Evolutionary conservation across 2,329 filamentous ascomycete genomes (phyloP).

Genomic region (Aspergillus ochraceoroseus): DNA sequence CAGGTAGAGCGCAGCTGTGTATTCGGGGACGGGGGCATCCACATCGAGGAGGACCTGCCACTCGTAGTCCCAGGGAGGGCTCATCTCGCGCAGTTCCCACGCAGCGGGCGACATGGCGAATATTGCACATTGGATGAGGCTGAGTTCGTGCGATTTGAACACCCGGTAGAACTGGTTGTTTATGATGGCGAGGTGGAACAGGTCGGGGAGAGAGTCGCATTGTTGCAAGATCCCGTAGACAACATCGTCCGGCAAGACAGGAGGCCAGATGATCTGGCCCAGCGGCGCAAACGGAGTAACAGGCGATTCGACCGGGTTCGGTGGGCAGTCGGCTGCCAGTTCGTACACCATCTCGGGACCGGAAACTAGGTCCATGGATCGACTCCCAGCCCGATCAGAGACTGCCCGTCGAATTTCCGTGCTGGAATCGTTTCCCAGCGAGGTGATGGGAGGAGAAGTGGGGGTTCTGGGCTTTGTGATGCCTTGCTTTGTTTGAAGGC

Average conservation of each 20-base stretch:
- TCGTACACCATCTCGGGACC: slow-evolving; percentile 31
- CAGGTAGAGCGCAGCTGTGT: slow-evolving; percentile 51
- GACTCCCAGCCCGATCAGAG: slow-evolving; percentile 18
- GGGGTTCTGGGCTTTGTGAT: too few species aligned
- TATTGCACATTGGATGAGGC: slow-evolving; percentile 49
- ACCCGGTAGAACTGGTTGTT: slow-evolving; percentile 55
- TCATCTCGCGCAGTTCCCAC: slow-evolving; percentile 58
- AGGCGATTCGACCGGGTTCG: slow-evolving; percentile 12
- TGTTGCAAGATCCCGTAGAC: slow-evolving; percentile 50
- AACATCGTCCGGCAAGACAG: slow-evolving; percentile 46
- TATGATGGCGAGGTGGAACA: slow-evolving; percentile 52
- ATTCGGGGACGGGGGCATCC: slow-evolving; percentile 48
- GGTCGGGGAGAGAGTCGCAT: slow-evolving; percentile 49
- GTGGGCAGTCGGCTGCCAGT: slow-evolving; percentile 29
- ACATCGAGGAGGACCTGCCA: slow-evolving; percentile 41
- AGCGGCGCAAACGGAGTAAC: slow-evolving; percentile 19
- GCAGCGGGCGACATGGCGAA: slow-evolving; percentile 54
- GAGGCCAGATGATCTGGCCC: slow-evolving; percentile 41
- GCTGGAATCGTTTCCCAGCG: too few species aligned
- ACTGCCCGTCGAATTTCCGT: too few species aligned
- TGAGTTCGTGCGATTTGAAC: slow-evolving; percentile 55
- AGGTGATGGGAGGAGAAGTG: slow-evolving; percentile 3
- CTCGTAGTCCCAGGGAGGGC: slow-evolving; percentile 48
- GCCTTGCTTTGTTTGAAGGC: slow-evolving; percentile 25
- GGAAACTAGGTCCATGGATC: slow-evolving; percentile 22